Evolutionary conservation across 78 protist genomes (phyloP).

Genomic region (Planoprotostelium fungivorum): DNA sequence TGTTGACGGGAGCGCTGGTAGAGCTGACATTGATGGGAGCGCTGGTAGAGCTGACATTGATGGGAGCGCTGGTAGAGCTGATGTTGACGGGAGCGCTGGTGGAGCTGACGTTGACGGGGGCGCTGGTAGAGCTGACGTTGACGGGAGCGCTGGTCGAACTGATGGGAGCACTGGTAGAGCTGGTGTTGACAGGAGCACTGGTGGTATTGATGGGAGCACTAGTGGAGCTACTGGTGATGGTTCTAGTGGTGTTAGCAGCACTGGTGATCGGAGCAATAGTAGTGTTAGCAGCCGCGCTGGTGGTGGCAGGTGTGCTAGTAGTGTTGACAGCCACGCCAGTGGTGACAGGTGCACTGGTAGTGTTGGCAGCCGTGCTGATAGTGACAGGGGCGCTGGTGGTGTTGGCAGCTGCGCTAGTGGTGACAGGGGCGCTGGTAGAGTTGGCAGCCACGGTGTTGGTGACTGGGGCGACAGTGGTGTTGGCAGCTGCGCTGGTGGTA

Average conservation of each 20-base stretch:
- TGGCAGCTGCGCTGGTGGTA: conserved; percentile 12
- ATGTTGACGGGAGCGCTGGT: neutral
- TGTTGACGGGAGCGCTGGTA: no score
- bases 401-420: conserved; percentile 14
- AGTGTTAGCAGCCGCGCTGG: conserved; percentile 2
- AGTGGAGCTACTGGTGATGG: neutral
- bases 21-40: neutral
- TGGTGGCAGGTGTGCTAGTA: neutral
- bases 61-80: neutral
- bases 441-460: no score
- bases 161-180: conserved; percentile 5
- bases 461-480: no score
- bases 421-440: conserved; percentile 3
- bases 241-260: neutral
- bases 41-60: neutral
- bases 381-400: neutral
- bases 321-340: neutral
- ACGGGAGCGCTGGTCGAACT: neutral
- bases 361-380: conserved; percentile 19
- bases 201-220: neutral
- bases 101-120: neutral
- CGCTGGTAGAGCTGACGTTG: neutral
- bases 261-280: neutral
- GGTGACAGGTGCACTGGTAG: neutral
- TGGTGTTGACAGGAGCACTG: neutral